Conservation (phyloP, 1,284 basidiomycete genomes). For the Cutaneotrichosporon dermatis region DNA sequence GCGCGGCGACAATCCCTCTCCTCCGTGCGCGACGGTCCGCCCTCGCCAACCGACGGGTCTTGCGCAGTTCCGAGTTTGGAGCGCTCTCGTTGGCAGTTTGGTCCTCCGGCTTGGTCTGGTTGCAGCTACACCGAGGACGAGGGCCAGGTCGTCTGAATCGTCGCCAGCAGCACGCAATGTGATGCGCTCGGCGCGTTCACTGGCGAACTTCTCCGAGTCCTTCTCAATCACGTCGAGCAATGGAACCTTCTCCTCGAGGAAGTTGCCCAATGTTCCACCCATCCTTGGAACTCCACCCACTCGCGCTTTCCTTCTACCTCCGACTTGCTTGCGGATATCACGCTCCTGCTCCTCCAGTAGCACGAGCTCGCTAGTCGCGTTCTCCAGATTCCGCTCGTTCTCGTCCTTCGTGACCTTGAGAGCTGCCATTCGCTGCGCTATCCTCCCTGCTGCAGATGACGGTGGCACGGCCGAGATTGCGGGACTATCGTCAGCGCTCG, state of each 20-base stretch:
- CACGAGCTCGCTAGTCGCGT: constrained; percentile 58
- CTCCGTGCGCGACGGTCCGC: constrained; percentile 53
- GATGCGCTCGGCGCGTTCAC: constrained; percentile 70
- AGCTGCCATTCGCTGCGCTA: constrained; percentile 60
- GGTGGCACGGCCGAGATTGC: constrained; percentile 54
- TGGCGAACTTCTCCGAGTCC: constrained; percentile 67
- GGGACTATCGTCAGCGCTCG: constrained; percentile 52
- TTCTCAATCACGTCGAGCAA: constrained; percentile 77
- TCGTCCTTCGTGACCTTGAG: constrained; percentile 48
- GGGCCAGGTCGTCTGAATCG: constrained; percentile 73
- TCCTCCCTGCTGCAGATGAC: constrained; percentile 65
- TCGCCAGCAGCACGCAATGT: constrained; percentile 63
- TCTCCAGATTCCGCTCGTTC: constrained; percentile 38
- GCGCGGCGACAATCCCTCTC: constrained; percentile 19
- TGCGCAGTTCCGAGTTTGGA: constrained; percentile 53
- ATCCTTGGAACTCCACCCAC: constrained; percentile 82
- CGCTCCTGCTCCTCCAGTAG: constrained; percentile 69
- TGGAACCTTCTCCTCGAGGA: constrained; percentile 84
- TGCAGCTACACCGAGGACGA: constrained; percentile 62
- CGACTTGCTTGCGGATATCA: constrained; percentile 74
- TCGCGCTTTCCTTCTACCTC: constrained; percentile 74
- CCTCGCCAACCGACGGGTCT: constrained; percentile 58
- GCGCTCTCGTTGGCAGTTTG: constrained; percentile 28
- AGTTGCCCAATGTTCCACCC: constrained; percentile 82
- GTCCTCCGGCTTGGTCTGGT: constrained; percentile 23